Conservation (phyloP, 1,284 basidiomycete species). For the Ustilago shanxiensis region DNA sequence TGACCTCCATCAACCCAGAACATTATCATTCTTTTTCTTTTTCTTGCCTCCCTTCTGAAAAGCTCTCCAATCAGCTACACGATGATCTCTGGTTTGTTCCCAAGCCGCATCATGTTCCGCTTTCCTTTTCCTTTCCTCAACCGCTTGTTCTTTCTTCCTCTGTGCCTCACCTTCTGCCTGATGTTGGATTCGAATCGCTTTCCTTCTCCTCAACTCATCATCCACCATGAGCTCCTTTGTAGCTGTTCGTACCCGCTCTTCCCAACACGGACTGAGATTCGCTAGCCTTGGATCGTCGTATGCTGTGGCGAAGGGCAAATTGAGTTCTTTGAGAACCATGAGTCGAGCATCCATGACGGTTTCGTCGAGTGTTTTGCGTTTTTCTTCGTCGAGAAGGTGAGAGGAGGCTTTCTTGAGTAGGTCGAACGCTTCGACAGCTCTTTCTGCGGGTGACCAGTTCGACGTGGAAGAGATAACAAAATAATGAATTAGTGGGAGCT, state of each 20-base stretch:
- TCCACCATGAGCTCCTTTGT: slow-evolving; percentile 75
- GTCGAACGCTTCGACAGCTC: slow-evolving; percentile 75
- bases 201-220: slow-evolving; percentile 73
- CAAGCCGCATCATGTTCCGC: slow-evolving; percentile 73
- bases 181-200: slow-evolving; percentile 72
- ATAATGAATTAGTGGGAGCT: not conserved
- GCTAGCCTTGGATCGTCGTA: slow-evolving; percentile 69
- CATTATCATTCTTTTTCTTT: slow-evolving; percentile 61
- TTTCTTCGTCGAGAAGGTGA: slow-evolving; percentile 67
- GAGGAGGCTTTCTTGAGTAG: slow-evolving; percentile 74
- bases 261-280: slow-evolving; percentile 71
- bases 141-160: slow-evolving; percentile 72
- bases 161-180: slow-evolving; percentile 75
- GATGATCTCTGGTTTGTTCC: slow-evolving; percentile 72
- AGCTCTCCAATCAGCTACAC: slow-evolving; percentile 65
- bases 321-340: slow-evolving; percentile 69
- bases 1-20: slow-evolving; percentile 44
- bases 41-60: slow-evolving; percentile 63
- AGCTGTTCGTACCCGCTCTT: slow-evolving; percentile 71
- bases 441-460: slow-evolving; percentile 47
- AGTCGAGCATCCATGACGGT: slow-evolving; percentile 69
- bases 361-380: slow-evolving; percentile 70
- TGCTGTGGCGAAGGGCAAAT: slow-evolving; percentile 67
- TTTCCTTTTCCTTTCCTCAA: slow-evolving; percentile 68
- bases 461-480: too few relatives aligned